Evolutionary conservation across 768 basidiomycete species (phyloP), one percentile per base, ranked within the genome.

Genomic region (Lyophyllum atratum): DNA sequence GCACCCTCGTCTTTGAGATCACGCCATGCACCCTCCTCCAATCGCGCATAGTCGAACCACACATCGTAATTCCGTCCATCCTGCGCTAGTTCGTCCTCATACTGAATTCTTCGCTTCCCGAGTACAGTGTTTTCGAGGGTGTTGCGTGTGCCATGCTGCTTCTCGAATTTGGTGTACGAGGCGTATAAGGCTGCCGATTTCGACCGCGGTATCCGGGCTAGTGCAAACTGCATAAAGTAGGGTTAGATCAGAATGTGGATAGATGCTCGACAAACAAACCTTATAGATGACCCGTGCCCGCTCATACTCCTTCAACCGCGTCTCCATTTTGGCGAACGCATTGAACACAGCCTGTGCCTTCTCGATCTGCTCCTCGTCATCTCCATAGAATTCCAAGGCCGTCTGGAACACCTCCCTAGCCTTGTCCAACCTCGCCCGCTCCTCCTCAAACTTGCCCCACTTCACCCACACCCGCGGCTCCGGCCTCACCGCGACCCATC

Each of bases 271-370:
- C 28, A 19, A 45, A n/a, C 80, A 39, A 63, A 89, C 95, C 81
- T 98, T 98, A 78, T 96, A 98, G 62, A 98, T 98, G 25, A 97
- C 93, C 55, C 97, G 80, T 3, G 97, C 95, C 39, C 97, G 89
- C 55, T 99, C 97, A 70, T 87, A 97, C 75, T 99, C 97, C 75
- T 98, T 98, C 66, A 94, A 69, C 52, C 97, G 80, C 7, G 86
- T 96, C 76, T 99, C 97, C 95, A 98, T 98, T 76, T 92, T 93
- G 0, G 95, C 95, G 73, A 98, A 97, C 2, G 91, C 86, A 51
- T 84, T 86, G 70, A 95, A 97, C 5, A 97, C 93, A 4, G 89
- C 90, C 71, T 99, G 96, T 4, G 95, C 94, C 76, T 96, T 96
- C 69, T 96, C 96, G n/a, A 95, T 83, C 65, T 93, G 89, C 67